Base-by-base conservation (phyloP, 768 basidiomycete species). In the Podaxis sp. region DNA sequence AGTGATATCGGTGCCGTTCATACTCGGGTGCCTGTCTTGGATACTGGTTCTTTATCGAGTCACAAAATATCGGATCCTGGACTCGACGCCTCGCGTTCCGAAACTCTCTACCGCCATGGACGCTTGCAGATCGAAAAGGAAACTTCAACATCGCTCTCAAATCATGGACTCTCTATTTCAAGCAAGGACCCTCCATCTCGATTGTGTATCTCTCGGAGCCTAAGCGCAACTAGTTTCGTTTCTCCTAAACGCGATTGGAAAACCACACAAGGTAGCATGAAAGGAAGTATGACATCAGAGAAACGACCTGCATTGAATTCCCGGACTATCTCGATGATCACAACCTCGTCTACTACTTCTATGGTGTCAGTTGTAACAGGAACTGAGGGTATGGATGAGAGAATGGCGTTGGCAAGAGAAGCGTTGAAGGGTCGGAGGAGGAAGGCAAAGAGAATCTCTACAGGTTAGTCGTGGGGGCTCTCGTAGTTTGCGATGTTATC, bases 1-100 rank as follows among this genome's bases (percentile, higher is more conserved):
- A 72, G 79, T 56, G 79, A 77, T 15, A 68, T 73, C 5, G 79
- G 78, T 1, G 69, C 76, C 19, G 77, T 80, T 11, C 76, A 76
- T 61, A 71, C 80, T 38, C 75, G 71, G 53, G 48, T 73, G 17
- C 61, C 66, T 26, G 24, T 61, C 30, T 63, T 61, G 28, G 61
- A 63, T 40, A 56, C 38, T 2, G 33, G 46, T 11, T 51, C 61
- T 15, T 26, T 55, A 7, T 62, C 30, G 15, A 49, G 52, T 62
- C 61, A 49, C 19, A 42, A 55, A 46, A 30, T 53, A 19, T 62
- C 44, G 19, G 61, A 51, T 28, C 48, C 51, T 19, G 52, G 52
- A 17, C 39, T 39, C 13, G 54, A 44, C 38, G 4, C 39, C 15
- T 39, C 54, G 19, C 39, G 54, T 22, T 48, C 36, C 3, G 15